Base-by-base conservation (phyloP, 768 basidiomycete species). In the Termitomyces sp. region DNA sequence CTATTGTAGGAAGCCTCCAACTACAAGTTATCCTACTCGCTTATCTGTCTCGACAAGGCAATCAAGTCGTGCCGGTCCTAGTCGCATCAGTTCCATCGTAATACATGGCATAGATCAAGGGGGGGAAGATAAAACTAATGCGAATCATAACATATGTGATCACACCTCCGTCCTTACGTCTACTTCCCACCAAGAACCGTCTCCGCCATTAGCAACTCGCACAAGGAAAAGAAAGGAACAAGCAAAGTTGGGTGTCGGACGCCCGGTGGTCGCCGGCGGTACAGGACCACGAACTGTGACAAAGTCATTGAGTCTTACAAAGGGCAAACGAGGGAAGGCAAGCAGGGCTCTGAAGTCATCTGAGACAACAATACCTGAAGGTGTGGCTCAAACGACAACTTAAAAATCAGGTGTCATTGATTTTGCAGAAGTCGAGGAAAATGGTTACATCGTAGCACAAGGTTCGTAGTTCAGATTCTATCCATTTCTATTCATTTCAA, bases 191-290 rank as follows among this genome's bases (percentile, higher is more conserved):
- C 63, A 69, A 34, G 65, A 69, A 59, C 70, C 64, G 31, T 67
- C 71, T 12, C 59, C 67, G 12, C 59, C 60, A 27, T 64, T 68
- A 13, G 57, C 54, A 5, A 71, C 74, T 27, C 80, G 87, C 12
- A 81, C 82, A 31, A 78, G 87, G 56, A 89, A 88, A 65, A 85
- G 88, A 13, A 89, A 85, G 67, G 87, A 89, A 4, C 90, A 90
- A 68, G 80, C 78, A 42, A 76, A 75, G 60, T 76, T 92, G 18
- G 90, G 90, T 51, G 83, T 90, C 14, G 90, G 90, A 2, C 78
- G 85, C 62, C 90, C 90, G 9, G 75, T 76, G 8, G 74, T 76
- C 18, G 86, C 80, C 32, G 89, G 88, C 27, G 88, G 88, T 26
- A 70, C 73, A 18, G 88, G 89, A 18, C 79, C 89, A 24, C 81